Conservation (phyloP, 371 early-diverging fungal genomes). For the Lichtheimia ramosa region DNA sequence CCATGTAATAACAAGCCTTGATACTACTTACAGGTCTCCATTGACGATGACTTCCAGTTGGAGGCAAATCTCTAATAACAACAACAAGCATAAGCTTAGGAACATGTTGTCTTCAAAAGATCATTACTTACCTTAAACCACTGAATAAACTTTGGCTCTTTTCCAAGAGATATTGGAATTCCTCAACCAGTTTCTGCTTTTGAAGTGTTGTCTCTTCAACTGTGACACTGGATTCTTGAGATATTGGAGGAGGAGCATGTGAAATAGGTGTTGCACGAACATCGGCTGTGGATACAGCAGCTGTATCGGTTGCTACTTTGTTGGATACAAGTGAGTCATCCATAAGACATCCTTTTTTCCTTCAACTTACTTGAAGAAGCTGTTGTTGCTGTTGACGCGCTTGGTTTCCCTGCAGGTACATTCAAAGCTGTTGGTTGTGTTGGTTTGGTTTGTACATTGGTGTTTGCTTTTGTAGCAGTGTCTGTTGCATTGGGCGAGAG, state of each 20-base stretch:
- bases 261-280: too few species aligned
- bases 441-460: too few species aligned
- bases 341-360: not conserved
- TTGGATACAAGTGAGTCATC: not conserved
- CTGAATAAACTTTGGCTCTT: constrained; percentile 95
- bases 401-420: not conserved
- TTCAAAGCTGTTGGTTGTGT: too few species aligned
- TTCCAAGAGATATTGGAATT: constrained; percentile 93
- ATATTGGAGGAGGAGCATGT: too few species aligned
- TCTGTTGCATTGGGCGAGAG: too few species aligned
- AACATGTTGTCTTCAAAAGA: not conserved
- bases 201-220: constrained; percentile 36
- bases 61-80: constrained; percentile 65
- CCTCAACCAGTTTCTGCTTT: constrained; percentile 66
- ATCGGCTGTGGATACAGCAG: constrained; percentile 4
- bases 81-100: not conserved
- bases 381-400: not conserved
- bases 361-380: not conserved
- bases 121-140: constrained; percentile 74
- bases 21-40: constrained; percentile 62
- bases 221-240: not conserved
- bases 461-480: too few species aligned
- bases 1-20: not conserved
- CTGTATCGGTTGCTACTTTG: constrained; percentile 5
- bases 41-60: constrained; percentile 73